Percentiles rank a stretch among this genome's conserved stretches.
These are phyloP conservation scores for Dioscorea alata DNA, from an alignment of 106 monocot species.

Conservation along the genomic window DNA sequence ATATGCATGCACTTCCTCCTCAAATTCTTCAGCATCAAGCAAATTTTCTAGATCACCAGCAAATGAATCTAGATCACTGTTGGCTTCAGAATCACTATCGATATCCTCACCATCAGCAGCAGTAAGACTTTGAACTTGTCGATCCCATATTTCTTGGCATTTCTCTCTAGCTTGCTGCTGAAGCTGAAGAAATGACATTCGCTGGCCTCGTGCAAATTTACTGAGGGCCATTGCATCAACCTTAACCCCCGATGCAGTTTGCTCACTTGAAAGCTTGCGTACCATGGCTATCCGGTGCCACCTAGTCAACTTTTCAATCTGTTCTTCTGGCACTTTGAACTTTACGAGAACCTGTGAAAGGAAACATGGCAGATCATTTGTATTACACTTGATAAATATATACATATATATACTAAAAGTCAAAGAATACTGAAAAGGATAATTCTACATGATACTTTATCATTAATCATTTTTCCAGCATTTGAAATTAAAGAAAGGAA, in stretches of 20 bases:
- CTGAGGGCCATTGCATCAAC: slow-evolving; percentile 74
- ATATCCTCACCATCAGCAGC: slow-evolving; percentile 75
- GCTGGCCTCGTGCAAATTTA: slow-evolving; percentile 95
- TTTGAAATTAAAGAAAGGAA: too few species aligned
- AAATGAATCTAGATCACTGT: slow-evolving; percentile 99
- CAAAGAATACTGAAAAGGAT: too few species aligned
- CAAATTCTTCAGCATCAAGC: slow-evolving; percentile 92
- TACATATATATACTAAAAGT: too few species aligned
- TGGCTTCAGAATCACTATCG: slow-evolving; percentile 78
- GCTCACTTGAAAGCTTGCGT: slow-evolving; percentile 94
- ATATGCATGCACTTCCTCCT: slow-evolving; percentile 54
- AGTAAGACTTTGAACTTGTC: slow-evolving; percentile 90
- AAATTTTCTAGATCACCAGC: slow-evolving; percentile 99
- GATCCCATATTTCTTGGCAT: slow-evolving; percentile 99
- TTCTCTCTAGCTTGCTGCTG: slow-evolving; percentile 99
- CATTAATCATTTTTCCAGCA: too few species aligned
- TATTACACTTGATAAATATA: too few species aligned
- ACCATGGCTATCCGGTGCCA: slow-evolving; percentile 97
- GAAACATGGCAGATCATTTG: too few species aligned
- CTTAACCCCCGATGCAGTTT: slow-evolving; percentile 77
- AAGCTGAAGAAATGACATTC: slow-evolving; percentile 97
- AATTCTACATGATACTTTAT: too few species aligned
- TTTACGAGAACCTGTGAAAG: slow-evolving; percentile 69
- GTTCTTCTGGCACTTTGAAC: slow-evolving; percentile 80
- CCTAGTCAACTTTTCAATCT: slow-evolving; percentile 84